Evolutionary conservation across 345 rosid species (phyloP).

Genomic region (Syzygium aqueum): DNA sequence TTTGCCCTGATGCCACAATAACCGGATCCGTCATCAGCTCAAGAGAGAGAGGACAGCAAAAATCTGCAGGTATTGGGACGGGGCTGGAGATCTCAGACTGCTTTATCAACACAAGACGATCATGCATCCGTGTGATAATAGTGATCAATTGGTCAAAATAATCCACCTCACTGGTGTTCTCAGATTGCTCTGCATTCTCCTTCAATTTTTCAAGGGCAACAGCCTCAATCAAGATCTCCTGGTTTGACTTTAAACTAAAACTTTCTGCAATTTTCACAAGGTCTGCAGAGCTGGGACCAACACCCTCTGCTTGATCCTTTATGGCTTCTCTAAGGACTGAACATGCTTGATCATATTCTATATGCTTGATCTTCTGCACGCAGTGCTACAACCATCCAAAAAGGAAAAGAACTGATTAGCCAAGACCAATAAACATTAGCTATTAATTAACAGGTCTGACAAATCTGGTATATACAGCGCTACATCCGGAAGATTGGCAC

Average conservation of each 20-base stretch:
- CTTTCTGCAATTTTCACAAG: conserved; percentile 61
- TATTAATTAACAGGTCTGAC: background rate
- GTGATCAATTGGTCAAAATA: conserved; percentile 62
- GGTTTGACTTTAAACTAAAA: conserved; percentile 77
- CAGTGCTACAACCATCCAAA: conserved; percentile 45
- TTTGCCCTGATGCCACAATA: conserved; percentile 90
- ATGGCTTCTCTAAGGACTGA: conserved; percentile 51
- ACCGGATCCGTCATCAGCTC: conserved; percentile 98
- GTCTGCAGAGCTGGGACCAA: conserved; percentile 56
- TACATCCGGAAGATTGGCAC: background rate
- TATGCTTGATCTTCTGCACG: conserved; percentile 55
- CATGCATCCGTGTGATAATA: conserved; percentile 64
- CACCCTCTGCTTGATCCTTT: conserved; percentile 46
- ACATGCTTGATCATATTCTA: conserved; percentile 44
- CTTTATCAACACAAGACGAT: conserved; percentile 58
- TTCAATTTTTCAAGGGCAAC: conserved; percentile 93
- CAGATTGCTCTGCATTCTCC: conserved; percentile 87
- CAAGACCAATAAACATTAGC: background rate
- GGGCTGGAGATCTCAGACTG: conserved; percentile 74
- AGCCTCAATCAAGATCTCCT: conserved; percentile 83
- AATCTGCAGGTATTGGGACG: conserved; percentile 87
- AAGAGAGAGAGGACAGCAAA: conserved; percentile 92
- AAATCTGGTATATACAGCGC: background rate
- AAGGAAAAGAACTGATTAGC: background rate
- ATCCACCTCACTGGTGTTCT: conserved; percentile 66